Evolutionary conservation across 2,329 filamentous ascomycete genomes (phyloP), one percentile per base, ranked within the genome.

Genomic region (Apiospora aurea): DNA sequence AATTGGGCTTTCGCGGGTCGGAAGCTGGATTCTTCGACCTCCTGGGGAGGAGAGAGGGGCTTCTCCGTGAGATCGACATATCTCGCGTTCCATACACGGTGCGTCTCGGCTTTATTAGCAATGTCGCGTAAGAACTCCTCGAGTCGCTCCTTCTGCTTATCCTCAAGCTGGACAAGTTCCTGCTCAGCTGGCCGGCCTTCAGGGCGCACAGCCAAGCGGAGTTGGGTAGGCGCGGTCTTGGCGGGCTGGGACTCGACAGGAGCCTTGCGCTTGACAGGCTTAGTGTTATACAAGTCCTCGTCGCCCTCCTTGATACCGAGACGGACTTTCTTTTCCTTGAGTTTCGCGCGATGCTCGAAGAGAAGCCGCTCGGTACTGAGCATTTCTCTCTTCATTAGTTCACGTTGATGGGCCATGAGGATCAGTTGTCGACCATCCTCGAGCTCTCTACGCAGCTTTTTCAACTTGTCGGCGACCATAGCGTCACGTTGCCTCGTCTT

Each of bases 401-500:
- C 96, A 78, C 96, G 92, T 76, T 94, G 90, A 76, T 92, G 91
- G 69, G 97, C 91, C 80, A 94, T 86, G 53, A 92, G 85, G 77
- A 98, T 90, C 73, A 98, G 86, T 78, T 94, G 90, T 69, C 95
- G 92, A 72, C 93, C 95, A 77, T 96, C 93, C 83, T 98, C 96
- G 51, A 98, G 87, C 85, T 99, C 96, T 77, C 92, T 92, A 71
- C 96, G 92, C 79, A 99, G 85, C 81, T 94, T 94, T 85, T 96
- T 96, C 76, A 99, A 88, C 82, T 97, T 98, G 81, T 99, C 96
- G 71, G 93, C 94, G 78, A 96, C 94, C 83, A 97, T 96, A 47
- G 94, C 94, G 85, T 99, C 96, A 79, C 96, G 91, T 76, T 94
- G 94, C 79, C 96, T 90, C 49, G 96, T 99, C 85, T 98, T 99